These are phyloP conservation scores for Neurospora intermedia DNA, from an alignment of 495 filamentous ascomycete genomes.

Conservation along the genomic window DNA sequence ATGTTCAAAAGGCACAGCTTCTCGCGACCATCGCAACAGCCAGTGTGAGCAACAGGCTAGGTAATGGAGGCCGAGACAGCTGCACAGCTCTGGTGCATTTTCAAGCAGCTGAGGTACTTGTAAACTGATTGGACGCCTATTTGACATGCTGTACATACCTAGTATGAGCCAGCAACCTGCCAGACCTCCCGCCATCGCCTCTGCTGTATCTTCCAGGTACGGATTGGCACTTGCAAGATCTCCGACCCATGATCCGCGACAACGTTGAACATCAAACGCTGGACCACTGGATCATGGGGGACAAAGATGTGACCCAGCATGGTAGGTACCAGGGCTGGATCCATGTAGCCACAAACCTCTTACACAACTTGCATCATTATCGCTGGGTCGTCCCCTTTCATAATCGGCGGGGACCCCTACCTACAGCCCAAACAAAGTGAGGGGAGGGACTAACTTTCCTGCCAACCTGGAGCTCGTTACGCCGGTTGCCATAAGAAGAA, in stretches of 20 bases:
- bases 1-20: neutral
- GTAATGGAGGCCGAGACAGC: neutral
- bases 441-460: neutral
- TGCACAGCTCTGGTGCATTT: neutral
- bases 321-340: conserved; percentile 11
- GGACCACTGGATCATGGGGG: conserved; percentile 15
- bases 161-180: neutral
- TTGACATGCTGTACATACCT: neutral
- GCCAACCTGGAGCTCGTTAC: neutral
- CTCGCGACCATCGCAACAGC: neutral
- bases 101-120: neutral
- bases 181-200: neutral
- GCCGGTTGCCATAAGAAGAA: neutral
- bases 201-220: neutral
- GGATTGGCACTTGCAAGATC: neutral
- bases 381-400: conserved; percentile 17
- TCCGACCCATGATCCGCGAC: conserved; percentile 11
- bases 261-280: conserved; percentile 25
- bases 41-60: neutral
- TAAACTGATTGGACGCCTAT: neutral
- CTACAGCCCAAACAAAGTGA: neutral
- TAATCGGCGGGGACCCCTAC: conserved; percentile 6
- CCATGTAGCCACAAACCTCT: conserved; percentile 22
- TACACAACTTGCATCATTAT: conserved; percentile 22
- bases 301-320: neutral